These are phyloP conservation scores for Keqinozyma sinolaborantium DNA, from an alignment of 1,139 yeast genomes.

Conservation along the genomic window DNA sequence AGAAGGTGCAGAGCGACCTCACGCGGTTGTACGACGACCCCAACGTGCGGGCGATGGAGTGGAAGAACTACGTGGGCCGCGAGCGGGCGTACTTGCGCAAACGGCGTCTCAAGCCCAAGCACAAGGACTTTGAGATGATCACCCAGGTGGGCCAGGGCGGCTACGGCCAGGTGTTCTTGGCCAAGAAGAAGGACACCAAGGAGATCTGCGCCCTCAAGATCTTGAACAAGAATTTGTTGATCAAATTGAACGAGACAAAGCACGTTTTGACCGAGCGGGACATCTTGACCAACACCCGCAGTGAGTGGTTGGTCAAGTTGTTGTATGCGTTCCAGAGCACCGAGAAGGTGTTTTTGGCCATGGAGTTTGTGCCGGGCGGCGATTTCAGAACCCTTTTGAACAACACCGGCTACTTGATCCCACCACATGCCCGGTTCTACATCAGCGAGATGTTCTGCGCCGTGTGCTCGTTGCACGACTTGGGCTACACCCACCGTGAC, in stretches of 20 bases:
- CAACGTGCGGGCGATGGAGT: constrained; percentile 59
- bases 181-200: constrained; percentile 88
- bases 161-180: constrained; percentile 94
- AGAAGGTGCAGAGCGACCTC: constrained; percentile 60
- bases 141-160: constrained; percentile 99
- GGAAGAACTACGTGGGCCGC: constrained; percentile 79
- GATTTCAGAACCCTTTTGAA: constrained; percentile 93
- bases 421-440: constrained; percentile 94
- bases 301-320: constrained; percentile 93
- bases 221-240: constrained; percentile 78
- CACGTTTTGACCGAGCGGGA: constrained; percentile 96
- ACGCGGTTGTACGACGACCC: constrained; percentile 37
- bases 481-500: constrained; percentile 96
- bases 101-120: constrained; percentile 86
- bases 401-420: constrained; percentile 88
- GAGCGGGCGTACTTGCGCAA: constrained; percentile 85
- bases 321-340: constrained; percentile 94
- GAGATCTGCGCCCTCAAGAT: constrained; percentile 96
- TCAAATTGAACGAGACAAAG: constrained; percentile 90
- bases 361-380: constrained; percentile 99
- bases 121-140: constrained; percentile 91
- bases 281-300: constrained; percentile 88
- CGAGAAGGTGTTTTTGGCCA: constrained; percentile 87
- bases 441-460: constrained; percentile 95
- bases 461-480: constrained; percentile 86